Conservation (phyloP, 495 filamentous ascomycete species). For the Hypoxylon trugodes region DNA sequence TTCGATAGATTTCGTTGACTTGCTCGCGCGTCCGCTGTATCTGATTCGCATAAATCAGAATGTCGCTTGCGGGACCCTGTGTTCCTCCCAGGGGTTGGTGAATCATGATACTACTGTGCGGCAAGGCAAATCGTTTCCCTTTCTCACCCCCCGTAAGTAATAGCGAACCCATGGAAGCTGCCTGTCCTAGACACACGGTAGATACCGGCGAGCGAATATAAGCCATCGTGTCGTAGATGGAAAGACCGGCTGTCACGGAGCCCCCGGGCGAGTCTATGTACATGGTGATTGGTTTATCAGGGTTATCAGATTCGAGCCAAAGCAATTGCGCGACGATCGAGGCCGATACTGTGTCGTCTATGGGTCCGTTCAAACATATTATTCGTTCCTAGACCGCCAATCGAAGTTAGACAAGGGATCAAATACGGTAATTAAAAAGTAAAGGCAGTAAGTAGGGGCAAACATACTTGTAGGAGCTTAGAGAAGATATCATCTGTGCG, state of each 20-base stretch:
- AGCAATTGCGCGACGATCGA: constrained; percentile 94
- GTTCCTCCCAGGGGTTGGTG: constrained; percentile 96
- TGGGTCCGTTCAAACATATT: constrained; percentile 90
- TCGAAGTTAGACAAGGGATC: constrained; percentile 16
- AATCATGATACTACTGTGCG: constrained; percentile 94
- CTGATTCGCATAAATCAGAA: constrained; percentile 96
- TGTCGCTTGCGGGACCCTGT: constrained; percentile 87
- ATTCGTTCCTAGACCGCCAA: constrained; percentile 77
- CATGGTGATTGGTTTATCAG: constrained; percentile 90
- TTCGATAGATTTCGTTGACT: constrained; percentile 88
- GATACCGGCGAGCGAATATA: constrained; percentile 93
- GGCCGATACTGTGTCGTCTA: constrained; percentile 87
- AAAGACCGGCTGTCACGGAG: constrained; percentile 87
- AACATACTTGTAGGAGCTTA: constrained; percentile 72
- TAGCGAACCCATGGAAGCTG: constrained; percentile 92
- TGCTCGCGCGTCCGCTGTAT: constrained; percentile 85
- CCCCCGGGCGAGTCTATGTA: constrained; percentile 98
- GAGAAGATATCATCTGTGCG: constrained; percentile 83
- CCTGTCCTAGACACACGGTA: constrained; percentile 94
- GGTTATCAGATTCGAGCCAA: constrained; percentile 97
- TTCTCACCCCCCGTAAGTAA: constrained; percentile 85
- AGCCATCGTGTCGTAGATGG: constrained; percentile 99
- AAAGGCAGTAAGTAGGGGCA: neutral
- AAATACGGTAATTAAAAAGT: neutral
- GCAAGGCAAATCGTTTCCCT: constrained; percentile 88